Percentiles rank a stretch among this genome's conserved stretches.
phyloP scores from a whole-genome alignment of 495 filamentous ascomycete genomes.

The Melanomma pulvis-pyrius region DNA sequence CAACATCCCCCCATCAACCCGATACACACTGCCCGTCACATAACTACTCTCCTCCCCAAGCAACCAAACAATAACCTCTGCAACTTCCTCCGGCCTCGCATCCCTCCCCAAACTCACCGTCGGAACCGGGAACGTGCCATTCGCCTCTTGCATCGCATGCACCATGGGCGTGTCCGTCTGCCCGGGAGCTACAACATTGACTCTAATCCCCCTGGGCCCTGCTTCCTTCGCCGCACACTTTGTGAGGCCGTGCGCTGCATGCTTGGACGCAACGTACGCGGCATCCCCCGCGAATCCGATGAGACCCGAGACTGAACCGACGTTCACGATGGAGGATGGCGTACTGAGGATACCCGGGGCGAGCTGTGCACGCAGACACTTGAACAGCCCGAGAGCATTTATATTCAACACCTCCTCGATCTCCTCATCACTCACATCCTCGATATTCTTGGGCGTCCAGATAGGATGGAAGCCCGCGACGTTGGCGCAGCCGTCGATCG shows the following conservation, averaged over 20 bases:
- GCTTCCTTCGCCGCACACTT: slow-evolving; percentile 60
- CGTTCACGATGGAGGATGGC: slow-evolving; percentile 57
- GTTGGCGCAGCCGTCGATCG: slow-evolving; percentile 61
- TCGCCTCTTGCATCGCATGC: slow-evolving; percentile 8
- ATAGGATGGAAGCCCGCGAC: slow-evolving; percentile 56
- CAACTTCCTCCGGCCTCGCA: slow-evolving; percentile 36
- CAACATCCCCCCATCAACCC: slow-evolving; percentile 38
- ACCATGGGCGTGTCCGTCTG: slow-evolving; percentile 31
- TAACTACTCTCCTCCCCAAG: slow-evolving; percentile 38
- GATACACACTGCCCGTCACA: slow-evolving; percentile 35
- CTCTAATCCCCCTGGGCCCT: slow-evolving; percentile 55
- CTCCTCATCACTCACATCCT: slow-evolving; percentile 43
- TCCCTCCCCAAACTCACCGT: slow-evolving; percentile 19
- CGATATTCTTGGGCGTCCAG: slow-evolving; percentile 42
- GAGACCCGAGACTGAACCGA: slow-evolving; percentile 57
- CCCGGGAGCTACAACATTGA: slow-evolving; percentile 54
- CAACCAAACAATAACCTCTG: slow-evolving; percentile 38
- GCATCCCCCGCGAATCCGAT: slow-evolving; percentile 53
- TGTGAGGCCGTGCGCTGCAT: slow-evolving; percentile 61
- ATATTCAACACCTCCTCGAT: slow-evolving; percentile 35
- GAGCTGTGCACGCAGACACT: slow-evolving; percentile 39
- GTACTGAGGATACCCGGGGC: background rate
- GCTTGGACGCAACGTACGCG: slow-evolving; percentile 51
- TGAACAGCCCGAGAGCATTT: slow-evolving; percentile 42
- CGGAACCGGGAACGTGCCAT: background rate